A percentile compares a stretch with the other conserved stretches of the same genome.
phyloP scores from a whole-genome alignment of 805 yeast genomes.

The Candida sphagnicola region DNA sequence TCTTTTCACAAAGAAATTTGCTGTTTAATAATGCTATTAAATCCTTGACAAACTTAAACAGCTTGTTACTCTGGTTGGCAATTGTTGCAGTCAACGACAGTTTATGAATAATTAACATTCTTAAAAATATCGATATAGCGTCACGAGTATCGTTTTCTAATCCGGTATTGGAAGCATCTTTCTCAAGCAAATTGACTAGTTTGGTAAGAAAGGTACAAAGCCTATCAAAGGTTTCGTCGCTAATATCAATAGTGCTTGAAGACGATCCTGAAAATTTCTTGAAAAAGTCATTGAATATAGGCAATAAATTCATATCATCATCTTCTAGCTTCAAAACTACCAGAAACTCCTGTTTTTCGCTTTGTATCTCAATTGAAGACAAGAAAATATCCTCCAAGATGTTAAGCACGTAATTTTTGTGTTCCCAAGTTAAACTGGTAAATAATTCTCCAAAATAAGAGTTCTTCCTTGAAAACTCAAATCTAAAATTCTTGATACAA shows the following conservation, averaged over 20 bases:
- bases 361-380: conserved; percentile 10
- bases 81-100: conserved; percentile 45
- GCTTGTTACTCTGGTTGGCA: conserved; percentile 32
- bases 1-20: conserved; percentile 27
- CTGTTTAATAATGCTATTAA: conserved; percentile 45
- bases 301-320: conserved; percentile 23
- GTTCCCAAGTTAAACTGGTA: conserved; percentile 26
- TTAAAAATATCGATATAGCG: conserved; percentile 46
- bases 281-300: conserved; percentile 40
- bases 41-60: conserved; percentile 45
- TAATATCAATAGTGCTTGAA: conserved; percentile 16
- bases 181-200: conserved; percentile 15
- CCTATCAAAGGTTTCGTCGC: conserved; percentile 17
- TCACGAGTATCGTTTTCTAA: conserved; percentile 11
- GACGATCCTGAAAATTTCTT: conserved; percentile 42
- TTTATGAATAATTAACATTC: conserved; percentile 58
- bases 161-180: conserved; percentile 3
- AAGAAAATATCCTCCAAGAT: conserved; percentile 27
- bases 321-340: conserved; percentile 4
- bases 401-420: conserved; percentile 20
- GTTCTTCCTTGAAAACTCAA: conserved; percentile 24
- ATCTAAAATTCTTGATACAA: conserved; percentile 18
- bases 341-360: conserved; percentile 3
- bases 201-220: conserved; percentile 18
- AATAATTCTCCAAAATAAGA: conserved; percentile 41